Evolutionary conservation across 768 basidiomycete genomes (phyloP).

Genomic region (Rhodotorula paludigena): DNA sequence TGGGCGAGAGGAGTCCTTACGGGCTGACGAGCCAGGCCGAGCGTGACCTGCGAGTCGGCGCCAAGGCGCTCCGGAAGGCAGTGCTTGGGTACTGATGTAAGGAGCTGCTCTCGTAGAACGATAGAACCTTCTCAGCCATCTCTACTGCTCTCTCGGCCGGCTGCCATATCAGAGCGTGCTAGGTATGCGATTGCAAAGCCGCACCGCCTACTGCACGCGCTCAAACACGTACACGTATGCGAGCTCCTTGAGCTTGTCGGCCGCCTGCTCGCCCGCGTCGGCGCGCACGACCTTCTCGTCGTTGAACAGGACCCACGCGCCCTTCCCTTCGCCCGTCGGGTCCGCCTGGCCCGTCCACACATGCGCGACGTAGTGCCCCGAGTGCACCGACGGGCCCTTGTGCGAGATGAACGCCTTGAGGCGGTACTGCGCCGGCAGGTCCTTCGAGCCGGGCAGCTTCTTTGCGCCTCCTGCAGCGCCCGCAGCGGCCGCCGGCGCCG

Average conservation of each 20-base stretch:
- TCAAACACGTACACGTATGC: slow-evolving; percentile 95
- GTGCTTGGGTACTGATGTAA: slow-evolving; percentile 34
- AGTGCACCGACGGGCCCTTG: slow-evolving; percentile 92
- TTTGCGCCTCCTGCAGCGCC: slow-evolving; percentile 16
- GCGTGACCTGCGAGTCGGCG: slow-evolving; percentile 23
- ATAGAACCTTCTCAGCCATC: no score
- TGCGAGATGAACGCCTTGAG: slow-evolving; percentile 95
- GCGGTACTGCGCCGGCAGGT: slow-evolving; percentile 68
- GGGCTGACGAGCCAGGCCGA: slow-evolving; percentile 23
- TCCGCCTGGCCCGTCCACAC: slow-evolving; percentile 57
- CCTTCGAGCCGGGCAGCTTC: slow-evolving; percentile 54
- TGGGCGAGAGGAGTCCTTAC: slow-evolving; percentile 4
- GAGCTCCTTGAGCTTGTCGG: slow-evolving; percentile 69
- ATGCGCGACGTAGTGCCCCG: slow-evolving; percentile 87
- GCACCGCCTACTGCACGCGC: slow-evolving; percentile 45
- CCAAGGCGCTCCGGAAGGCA: slow-evolving; percentile 27
- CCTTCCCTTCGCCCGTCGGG: slow-evolving; percentile 56
- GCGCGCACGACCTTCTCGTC: slow-evolving; percentile 60
- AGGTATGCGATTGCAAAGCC: no score
- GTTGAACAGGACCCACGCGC: slow-evolving; percentile 50
- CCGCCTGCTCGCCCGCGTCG: slow-evolving; percentile 62
- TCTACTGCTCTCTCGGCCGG: no score
- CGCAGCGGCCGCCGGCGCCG: slow-evolving; percentile 44
- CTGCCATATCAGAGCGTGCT: no score
- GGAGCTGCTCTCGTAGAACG: no score